Evolutionary conservation across 73 alveolate genomes (phyloP), one percentile per base, ranked within the genome.

Genomic region (Urostyla sp.): DNA sequence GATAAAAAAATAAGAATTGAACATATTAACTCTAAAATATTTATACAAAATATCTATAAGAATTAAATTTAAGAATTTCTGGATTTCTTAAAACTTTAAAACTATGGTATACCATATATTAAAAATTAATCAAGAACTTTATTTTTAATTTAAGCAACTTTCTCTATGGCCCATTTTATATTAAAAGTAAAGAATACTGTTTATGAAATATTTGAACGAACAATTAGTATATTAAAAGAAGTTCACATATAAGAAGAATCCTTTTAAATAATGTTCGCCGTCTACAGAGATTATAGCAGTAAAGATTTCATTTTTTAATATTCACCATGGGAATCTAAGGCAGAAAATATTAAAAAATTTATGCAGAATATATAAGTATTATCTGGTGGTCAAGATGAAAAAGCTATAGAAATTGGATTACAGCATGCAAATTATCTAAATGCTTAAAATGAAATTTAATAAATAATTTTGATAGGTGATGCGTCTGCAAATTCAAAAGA

Each of bases 321-420:
- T 13, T 50, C 63, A 13, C 34, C 63, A 13, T 50, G 63, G 63
- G 27, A 10, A 13, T 20, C 8, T 10, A 50, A 50, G 63, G 32
- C 63, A 7, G 63, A 20, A 7, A 11, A 50, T 7, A 7, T 50
- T 11, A 50, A 50, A 20, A 7, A 50, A 20, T 50, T 50, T 18
- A 13, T 50, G 63, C 11, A 50, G 10, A 31, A 31, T 13, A 50
- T 50, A 7, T 13, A 50, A 50, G 27, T 31, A 13, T 50, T 7
- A n/a, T n/a, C n/a, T 13, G 63, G 28, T 7, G 63, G 63, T 7
- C 20, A 31, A 31, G 18, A 20, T 7, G 27, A 50, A 7, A 31
- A 50, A 50, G 63, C 63, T 10, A 31, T 50, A 10, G 63, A 50
- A 50, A 50, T 50, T 7, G 63, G 63, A 13, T 20, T 50, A 11